Percentiles rank a stretch among this genome's conserved stretches.
Evolutionary conservation across 306 rosid species (phyloP).

Genomic region (Begonia peltatifolia): DNA sequence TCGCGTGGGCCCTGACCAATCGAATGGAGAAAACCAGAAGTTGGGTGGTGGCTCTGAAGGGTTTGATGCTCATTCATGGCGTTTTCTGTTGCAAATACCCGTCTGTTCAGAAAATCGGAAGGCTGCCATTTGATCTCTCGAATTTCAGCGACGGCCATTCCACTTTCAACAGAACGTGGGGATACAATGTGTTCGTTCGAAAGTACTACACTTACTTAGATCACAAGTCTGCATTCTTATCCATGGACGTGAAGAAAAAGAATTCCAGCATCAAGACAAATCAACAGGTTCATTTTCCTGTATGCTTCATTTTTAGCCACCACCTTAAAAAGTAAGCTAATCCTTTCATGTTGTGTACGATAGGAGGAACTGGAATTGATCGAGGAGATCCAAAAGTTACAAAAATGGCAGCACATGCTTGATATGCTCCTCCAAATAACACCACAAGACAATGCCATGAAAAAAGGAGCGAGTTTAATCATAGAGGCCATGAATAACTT

Average conservation of each 20-base stretch:
- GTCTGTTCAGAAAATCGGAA: constrained; percentile 29
- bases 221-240: constrained; percentile 19
- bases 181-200: constrained; percentile 30
- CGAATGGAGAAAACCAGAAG: constrained; percentile 52
- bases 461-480: constrained; percentile 14
- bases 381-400: constrained; percentile 43
- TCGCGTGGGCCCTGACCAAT: constrained; percentile 26
- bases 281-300: too few species aligned
- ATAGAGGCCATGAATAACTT: constrained; percentile 80
- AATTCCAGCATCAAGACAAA: neutral
- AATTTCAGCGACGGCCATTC: constrained; percentile 34
- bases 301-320: too few species aligned
- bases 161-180: constrained; percentile 14
- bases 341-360: too few species aligned
- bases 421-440: constrained; percentile 43
- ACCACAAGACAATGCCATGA: constrained; percentile 16
- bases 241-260: constrained; percentile 12
- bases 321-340: too few species aligned
- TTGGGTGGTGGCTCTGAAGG: constrained; percentile 78
- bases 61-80: constrained; percentile 81
- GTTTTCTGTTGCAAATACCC: constrained; percentile 40
- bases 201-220: constrained; percentile 51
- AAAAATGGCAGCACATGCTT: constrained; percentile 34
- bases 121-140: constrained; percentile 61
- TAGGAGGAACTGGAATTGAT: constrained; percentile 15